These are phyloP conservation scores for Sclerotinia borealis DNA, from an alignment of 2,329 filamentous ascomycete species.

Conservation along the genomic window DNA sequence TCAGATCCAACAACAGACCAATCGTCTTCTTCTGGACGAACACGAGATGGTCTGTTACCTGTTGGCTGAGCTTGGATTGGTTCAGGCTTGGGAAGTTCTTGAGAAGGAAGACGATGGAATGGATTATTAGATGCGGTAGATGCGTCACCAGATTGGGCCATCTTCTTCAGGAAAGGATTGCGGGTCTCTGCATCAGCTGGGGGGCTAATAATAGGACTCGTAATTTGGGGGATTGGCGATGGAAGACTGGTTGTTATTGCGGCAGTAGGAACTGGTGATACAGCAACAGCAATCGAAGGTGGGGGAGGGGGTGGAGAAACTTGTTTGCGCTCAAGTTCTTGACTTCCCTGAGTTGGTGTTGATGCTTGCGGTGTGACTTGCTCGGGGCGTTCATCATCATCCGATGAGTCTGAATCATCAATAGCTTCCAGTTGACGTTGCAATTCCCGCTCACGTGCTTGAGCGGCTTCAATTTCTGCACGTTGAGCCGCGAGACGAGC, in stretches of 20 bases:
- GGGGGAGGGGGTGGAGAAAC: slow-evolving; percentile 49
- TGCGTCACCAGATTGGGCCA: slow-evolving; percentile 55
- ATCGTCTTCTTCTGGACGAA: slow-evolving; percentile 63
- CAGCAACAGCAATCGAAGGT: slow-evolving; percentile 26
- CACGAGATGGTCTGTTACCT: slow-evolving; percentile 44
- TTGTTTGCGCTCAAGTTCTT: slow-evolving; percentile 48
- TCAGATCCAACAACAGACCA: slow-evolving; percentile 79
- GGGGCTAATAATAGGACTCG: slow-evolving; percentile 39
- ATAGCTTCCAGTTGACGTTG: slow-evolving; percentile 76
- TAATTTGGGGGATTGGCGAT: slow-evolving; percentile 12
- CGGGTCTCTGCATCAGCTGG: slow-evolving; percentile 70
- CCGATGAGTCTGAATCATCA: slow-evolving; percentile 69
- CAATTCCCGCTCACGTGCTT: slow-evolving; percentile 83
- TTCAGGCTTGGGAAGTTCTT: slow-evolving; percentile 41
- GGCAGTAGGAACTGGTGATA: slow-evolving; percentile 19
- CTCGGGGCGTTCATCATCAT: slow-evolving; percentile 72
- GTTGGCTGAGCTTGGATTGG: slow-evolving; percentile 39
- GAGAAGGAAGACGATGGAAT: slow-evolving; percentile 79
- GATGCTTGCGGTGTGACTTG: slow-evolving; percentile 60
- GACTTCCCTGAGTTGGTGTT: slow-evolving; percentile 49
- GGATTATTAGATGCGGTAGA: slow-evolving; percentile 80
- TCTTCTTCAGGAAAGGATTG: slow-evolving; percentile 91
- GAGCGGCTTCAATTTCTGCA: slow-evolving; percentile 86
- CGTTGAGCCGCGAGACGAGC: slow-evolving; percentile 74
- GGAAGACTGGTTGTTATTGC: slow-evolving; percentile 24